A percentile compares a stretch with the other conserved stretches of the same genome.
These are phyloP conservation scores for Ailanthus altissimus DNA, from an alignment of 345 rosid genomes.

Conservation along the genomic window DNA sequence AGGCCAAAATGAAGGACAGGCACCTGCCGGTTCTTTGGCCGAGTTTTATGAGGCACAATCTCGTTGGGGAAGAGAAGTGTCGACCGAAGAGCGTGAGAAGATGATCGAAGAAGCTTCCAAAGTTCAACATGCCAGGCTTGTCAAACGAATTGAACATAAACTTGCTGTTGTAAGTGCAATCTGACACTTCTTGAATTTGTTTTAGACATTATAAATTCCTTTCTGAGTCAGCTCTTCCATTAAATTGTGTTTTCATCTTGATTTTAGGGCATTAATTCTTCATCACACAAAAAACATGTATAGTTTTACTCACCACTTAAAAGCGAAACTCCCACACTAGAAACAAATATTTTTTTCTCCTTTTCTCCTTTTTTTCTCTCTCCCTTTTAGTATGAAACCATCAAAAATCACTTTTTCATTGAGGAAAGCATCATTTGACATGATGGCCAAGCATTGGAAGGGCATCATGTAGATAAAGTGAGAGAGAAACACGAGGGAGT, in stretches of 20 bases:
- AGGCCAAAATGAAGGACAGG: conserved; percentile 50
- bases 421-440: not conserved
- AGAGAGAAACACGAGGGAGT: not conserved
- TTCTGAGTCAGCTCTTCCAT: not conserved
- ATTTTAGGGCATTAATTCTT: not conserved
- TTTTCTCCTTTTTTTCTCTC: not conserved
- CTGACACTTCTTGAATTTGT: conserved; percentile 2
- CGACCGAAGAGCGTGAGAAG: conserved; percentile 77
- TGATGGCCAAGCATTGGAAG: not conserved
- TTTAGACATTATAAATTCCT: not conserved
- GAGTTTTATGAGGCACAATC: conserved; percentile 98
- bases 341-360: not conserved
- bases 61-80: conserved; percentile 82
- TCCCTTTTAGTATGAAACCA: not conserved
- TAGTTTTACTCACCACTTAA: not conserved
- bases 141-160: conserved; percentile 79
- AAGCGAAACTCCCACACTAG: not conserved
- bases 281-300: not conserved
- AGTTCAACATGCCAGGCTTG: conserved; percentile 60
- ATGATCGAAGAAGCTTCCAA: conserved; percentile 89
- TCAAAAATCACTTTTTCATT: not conserved
- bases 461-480: not conserved
- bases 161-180: conserved; percentile 64
- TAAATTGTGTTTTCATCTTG: not conserved
- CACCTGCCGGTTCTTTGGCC: conserved; percentile 87